Conservation (phyloP, 768 basidiomycete species). For the Leccinum variicolor region DNA sequence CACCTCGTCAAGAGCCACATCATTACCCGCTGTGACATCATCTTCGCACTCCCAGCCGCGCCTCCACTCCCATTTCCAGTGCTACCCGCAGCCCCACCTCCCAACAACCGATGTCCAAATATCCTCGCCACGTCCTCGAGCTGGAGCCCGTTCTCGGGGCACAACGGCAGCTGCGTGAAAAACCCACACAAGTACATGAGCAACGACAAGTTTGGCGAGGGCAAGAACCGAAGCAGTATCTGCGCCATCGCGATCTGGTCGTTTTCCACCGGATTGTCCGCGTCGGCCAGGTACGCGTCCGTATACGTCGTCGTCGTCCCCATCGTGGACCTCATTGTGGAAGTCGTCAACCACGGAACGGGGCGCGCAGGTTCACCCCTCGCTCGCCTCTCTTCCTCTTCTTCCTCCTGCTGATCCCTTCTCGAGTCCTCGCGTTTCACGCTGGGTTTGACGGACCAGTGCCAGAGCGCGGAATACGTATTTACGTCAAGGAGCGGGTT, state of each 20-base stretch:
- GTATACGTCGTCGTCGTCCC: background rate
- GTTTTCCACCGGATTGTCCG: slow-evolving; percentile 26
- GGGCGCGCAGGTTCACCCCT: slow-evolving; percentile 26
- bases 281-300: slow-evolving; percentile 14
- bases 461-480: slow-evolving; percentile 41
- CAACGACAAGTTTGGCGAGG: slow-evolving; percentile 37
- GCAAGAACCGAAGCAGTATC: slow-evolving; percentile 49
- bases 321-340: slow-evolving; percentile 11
- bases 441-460: slow-evolving; percentile 43
- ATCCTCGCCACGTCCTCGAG: slow-evolving; percentile 44
- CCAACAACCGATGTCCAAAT: slow-evolving; percentile 42
- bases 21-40: slow-evolving; percentile 28
- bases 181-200: slow-evolving; percentile 46
- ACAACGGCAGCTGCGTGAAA: slow-evolving; percentile 50
- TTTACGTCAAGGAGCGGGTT: slow-evolving; percentile 41
- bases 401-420: slow-evolving; percentile 27
- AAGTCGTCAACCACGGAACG: background rate
- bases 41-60: background rate
- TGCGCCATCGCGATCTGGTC: slow-evolving; percentile 40
- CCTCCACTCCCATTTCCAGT: too few species aligned
- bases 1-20: slow-evolving; percentile 32
- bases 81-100: too few species aligned
- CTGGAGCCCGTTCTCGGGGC: slow-evolving; percentile 47
- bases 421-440: slow-evolving; percentile 32
- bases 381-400: slow-evolving; percentile 31